Percentiles rank a stretch among this genome's conserved stretches.
Conservation (phyloP, 495 filamentous ascomycete species). For the Penicillium silybi region DNA sequence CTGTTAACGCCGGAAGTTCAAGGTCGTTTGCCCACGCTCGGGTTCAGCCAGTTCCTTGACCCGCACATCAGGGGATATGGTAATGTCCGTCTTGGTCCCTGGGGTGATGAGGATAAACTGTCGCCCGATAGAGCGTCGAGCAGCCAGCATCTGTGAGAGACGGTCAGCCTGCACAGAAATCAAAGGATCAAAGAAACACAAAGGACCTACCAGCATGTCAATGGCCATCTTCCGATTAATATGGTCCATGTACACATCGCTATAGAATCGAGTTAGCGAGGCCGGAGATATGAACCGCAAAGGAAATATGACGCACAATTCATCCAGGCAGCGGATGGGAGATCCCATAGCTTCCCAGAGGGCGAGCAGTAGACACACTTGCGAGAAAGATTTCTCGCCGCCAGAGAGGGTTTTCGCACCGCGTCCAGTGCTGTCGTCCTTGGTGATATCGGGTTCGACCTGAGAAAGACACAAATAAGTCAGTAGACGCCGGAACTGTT, state of each 20-base stretch:
- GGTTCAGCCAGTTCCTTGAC: constrained; percentile 79
- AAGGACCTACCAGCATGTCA: constrained; percentile 76
- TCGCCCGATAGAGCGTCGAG: constrained; percentile 76
- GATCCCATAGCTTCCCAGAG: constrained; percentile 99
- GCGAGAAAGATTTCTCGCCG: constrained; percentile 96
- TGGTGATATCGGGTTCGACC: constrained; percentile 76
- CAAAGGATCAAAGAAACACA: not conserved
- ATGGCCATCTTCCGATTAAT: constrained; percentile 93
- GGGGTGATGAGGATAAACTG: constrained; percentile 98
- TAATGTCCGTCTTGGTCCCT: constrained; percentile 72
- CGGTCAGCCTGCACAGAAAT: constrained; percentile 6
- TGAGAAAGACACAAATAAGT: constrained; percentile 16
- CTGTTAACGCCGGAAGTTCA: constrained; percentile 26
- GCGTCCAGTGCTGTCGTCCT: constrained; percentile 59
- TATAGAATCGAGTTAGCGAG: constrained; percentile 28
- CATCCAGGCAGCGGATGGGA: constrained; percentile 89
- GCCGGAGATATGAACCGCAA: not conserved
- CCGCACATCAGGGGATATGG: constrained; percentile 70
- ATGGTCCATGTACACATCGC: constrained; percentile 98
- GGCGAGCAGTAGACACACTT: constrained; percentile 84
- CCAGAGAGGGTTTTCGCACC: constrained; percentile 89
- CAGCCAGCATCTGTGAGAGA: constrained; percentile 65
- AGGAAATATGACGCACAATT: constrained; percentile 59
- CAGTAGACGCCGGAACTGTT: not conserved
- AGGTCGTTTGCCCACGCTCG: constrained; percentile 43